A percentile compares a stretch with the other conserved stretches of the same genome.
Conservation (phyloP, 176 grass and related monocot genomes). For the Urochloa ruziziensis region DNA sequence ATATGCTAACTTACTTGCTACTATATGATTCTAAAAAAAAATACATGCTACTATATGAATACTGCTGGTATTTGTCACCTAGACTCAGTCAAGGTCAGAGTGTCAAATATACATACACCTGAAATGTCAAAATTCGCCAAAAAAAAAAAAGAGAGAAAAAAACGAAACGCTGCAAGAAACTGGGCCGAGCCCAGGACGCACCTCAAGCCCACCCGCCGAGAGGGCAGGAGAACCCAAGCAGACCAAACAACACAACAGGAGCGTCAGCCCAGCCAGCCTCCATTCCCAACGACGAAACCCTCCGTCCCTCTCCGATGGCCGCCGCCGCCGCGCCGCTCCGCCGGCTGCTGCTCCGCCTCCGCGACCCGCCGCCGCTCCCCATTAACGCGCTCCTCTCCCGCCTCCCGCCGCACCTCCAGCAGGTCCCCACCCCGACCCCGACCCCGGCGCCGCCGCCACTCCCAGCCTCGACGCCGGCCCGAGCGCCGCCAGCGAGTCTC, state of each 20-base stretch:
- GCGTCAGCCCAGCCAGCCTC: not conserved
- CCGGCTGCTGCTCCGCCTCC: constrained; percentile 35
- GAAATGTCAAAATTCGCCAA: not conserved
- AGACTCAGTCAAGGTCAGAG: no score
- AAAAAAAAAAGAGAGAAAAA: not conserved
- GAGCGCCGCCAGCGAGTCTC: constrained; percentile 12
- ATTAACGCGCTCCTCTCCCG: constrained; percentile 20
- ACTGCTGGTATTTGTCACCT: no score
- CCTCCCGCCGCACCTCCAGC: not conserved
- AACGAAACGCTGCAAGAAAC: not conserved
- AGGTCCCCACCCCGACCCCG: not conserved
- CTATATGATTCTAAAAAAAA: no score
- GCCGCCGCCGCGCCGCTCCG: constrained; percentile 35
- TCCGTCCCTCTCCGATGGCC: constrained; percentile 38
- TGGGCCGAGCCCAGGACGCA: not conserved
- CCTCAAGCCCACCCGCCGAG: not conserved
- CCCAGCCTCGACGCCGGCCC: not conserved
- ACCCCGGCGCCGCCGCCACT: not conserved
- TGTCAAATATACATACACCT: no score
- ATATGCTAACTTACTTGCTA: no score
- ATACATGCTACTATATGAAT: no score
- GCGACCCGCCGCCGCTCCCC: constrained; percentile 28
- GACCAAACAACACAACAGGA: not conserved
- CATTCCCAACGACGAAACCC: not conserved
- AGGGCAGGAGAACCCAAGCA: not conserved